phyloP scores from a whole-genome alignment of 176 grass and related monocot genomes.

The Puya raimondii region DNA sequence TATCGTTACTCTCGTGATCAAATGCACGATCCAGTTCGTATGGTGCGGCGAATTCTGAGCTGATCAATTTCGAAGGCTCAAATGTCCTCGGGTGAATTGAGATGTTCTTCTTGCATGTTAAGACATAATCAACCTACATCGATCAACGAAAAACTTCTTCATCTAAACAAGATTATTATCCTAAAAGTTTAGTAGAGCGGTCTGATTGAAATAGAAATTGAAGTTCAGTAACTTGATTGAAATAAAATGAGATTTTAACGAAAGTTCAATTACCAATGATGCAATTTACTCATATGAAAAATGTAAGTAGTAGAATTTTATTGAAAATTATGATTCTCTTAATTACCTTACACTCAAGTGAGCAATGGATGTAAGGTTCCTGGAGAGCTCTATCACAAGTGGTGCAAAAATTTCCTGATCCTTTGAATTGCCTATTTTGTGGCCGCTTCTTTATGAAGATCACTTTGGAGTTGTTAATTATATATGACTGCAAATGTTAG shows the following conservation, averaged over 20 bases:
- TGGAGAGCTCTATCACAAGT: constrained; percentile 20
- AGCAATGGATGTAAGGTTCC: constrained; percentile 25
- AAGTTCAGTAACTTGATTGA: too few species aligned
- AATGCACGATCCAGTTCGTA: background rate
- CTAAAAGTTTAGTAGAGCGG: too few species aligned
- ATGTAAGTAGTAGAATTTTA: too few species aligned
- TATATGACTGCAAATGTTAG: constrained; percentile 8
- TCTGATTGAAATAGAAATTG: background rate
- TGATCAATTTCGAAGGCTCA: background rate
- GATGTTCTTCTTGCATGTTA: constrained; percentile 5
- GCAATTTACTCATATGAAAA: too few species aligned
- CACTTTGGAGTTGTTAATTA: constrained; percentile 19
- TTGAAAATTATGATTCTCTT: too few species aligned
- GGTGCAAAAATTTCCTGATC: constrained; percentile 18
- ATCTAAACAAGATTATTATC: too few species aligned
- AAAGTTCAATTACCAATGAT: too few species aligned
- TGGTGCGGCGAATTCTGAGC: background rate
- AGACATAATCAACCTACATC: constrained; percentile 16
- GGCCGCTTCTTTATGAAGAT: constrained; percentile 21
- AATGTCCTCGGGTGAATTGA: background rate
- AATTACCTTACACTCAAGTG: constrained; percentile 18
- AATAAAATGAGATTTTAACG: too few species aligned
- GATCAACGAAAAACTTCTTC: background rate
- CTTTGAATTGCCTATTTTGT: constrained; percentile 19
- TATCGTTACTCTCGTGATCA: background rate